Evolutionary conservation across 2,329 filamentous ascomycete genomes (phyloP), one percentile per base, ranked within the genome.

Genomic region (Sarocladium kiliense): DNA sequence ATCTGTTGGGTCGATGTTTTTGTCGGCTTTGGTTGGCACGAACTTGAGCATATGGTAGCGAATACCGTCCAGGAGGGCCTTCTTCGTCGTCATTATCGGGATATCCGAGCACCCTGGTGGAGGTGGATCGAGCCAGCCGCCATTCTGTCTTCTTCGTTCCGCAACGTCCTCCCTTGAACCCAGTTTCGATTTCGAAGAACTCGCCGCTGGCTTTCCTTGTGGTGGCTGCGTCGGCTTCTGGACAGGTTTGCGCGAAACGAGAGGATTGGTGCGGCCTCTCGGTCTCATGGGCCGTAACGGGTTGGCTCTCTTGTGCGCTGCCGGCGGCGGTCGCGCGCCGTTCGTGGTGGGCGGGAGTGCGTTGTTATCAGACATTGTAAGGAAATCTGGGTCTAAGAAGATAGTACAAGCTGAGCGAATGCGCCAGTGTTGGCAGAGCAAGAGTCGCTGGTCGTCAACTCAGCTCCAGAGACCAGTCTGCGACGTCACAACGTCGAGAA

Each of bases 31-130:
- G 53, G 80, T 76, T 59, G 87, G 79, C 56, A 73, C 67, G 62
- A 99, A 85, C 62, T 89, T 87, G 77, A 96, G 92, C 59, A 96
- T 82, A 67, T 99, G 94, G 65, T 91, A 86, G 50, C 93, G 88
- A 57, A 96, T 74, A 5, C 88, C 89, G 62, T 94, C 87, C 55
- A 89, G 79, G 51, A 96, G 71, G 10, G 86, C 84, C 64, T 86
- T 85, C 71, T 95, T 96, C 6, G 90, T 95, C 6, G 91, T 89
- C 60, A 91, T 83, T 18, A 97, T 78, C 14, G 90, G 89, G 62
- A 78, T 78, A 39, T 80, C 77, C 14, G 62, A 72, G 63, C 85
- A 85, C 25, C 70, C 73, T 1, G 67, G 64, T 2, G 76, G 74
- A 2, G 77, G 72, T 26, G 79, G 74, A 45, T 78, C 74, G 3